Base-by-base conservation (phyloP, 345 rosid species). In the Laguncularia racemosa region DNA sequence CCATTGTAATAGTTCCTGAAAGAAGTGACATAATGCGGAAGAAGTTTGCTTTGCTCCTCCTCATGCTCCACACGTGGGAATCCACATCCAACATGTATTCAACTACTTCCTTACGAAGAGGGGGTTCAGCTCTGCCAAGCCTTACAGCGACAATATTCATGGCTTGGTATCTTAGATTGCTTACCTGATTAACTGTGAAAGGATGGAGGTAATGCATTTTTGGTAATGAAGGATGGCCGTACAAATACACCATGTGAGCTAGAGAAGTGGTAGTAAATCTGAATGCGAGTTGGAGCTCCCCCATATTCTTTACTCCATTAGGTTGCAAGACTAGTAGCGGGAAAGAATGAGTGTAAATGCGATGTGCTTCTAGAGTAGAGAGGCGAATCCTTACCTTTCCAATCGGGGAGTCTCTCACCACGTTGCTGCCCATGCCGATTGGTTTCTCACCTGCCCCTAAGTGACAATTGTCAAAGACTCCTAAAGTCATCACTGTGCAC, bases 51-150 rank as follows among this genome's bases (percentile, higher is more conserved):
- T 87, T 90, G 76, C 93, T 90, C 76, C 93, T 79, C 64, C 95
- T 81, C 93, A 87, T 87, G 68, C 97, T 90, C 97, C 95, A 87
- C 69, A 80, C 64, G 53, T 84, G 90, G 0, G 95, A 86, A 58
- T 87, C 95, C 46, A 90, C 91, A 67, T 90, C 97, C 11, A 90
- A 57, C 97, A 90, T 79, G 67, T 84, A 87, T 77, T 84, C 93
- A 20, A 87, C 88, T 13, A 83, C 90, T 70, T 90, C 97, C 73
- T 83, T 90, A 53, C 86, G 69, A 15, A 90, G 78, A 19, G 95
- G 90, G 0, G 97, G 97, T 60, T 90, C 97, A 10, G 95, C 90
- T 65, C 93, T 66, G 13, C 88, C 85, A 1, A 90, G 95, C 68
- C 88, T 78, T 47, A 59, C 48, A 0, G 90, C 86, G 16, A 90